Evolutionary conservation across 2,329 filamentous ascomycete species (phyloP), one percentile per base, ranked within the genome.

Genomic region (Verticillium zaregamsianum): DNA sequence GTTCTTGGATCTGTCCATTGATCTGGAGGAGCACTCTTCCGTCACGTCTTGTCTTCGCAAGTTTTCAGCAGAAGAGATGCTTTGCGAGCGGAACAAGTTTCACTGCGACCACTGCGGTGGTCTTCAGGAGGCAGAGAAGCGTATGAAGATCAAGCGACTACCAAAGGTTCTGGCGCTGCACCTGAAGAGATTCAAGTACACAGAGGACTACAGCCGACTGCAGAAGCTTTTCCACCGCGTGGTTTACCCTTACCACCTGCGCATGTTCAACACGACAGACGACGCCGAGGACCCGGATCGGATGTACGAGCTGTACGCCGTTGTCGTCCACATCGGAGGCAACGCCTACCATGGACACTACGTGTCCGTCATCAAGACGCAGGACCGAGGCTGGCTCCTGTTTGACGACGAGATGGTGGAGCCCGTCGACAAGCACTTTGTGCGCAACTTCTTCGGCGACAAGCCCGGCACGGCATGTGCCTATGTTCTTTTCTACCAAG

Each of bases 331-430:
- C 71, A 98, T 99, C 66, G 95, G 95, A 59, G 93, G 93, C 57
- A 96, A 96, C 25, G 94, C 95, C 5, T 97, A 97, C 71, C 95
- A 99, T 72, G 95, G 95, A 4, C 95, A 99, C 74, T 99, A 99
- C 69, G 93, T 99, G 35, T 93, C 93, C 5, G 95, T 99, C 60
- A 93, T 99, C 80, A 99, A 99, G 77, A 98, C 95, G 0, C 89
- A 96, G 71, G 95, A 98, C 72, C 87, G 92, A 59, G 95, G 95
- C 32, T 99, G 95, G 95, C 79, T 99, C 52, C 79, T 99, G 6
- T 99, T 99, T 69, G 95, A 99, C 68, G 95, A 99, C 70, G 95
- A 99, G 77, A 93, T 98, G 87, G 95, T 99, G 5, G 95, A 99
- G 74, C 95, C 95, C 0, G 95, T 99, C 5, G 93, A 97, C 74